Base-by-base conservation (phyloP, 352 stramenopile species). In the Lagenidium giganteum region DNA sequence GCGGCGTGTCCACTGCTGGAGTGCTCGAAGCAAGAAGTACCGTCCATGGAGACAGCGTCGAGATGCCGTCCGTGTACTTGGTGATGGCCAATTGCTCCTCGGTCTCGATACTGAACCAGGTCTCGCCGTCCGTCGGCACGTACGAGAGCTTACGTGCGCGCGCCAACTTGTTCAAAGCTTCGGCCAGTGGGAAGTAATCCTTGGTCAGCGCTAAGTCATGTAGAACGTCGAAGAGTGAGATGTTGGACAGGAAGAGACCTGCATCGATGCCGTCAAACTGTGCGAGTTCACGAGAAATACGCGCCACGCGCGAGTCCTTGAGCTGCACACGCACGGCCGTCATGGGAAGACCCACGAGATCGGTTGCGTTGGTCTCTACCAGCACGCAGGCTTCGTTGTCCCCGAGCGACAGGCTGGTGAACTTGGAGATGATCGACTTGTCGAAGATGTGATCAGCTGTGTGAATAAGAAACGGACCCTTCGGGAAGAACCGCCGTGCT, bases 91-190 rank as follows among this genome's bases (percentile, higher is more conserved):
- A 43, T 32, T 83, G 71, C 57, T 81, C 69, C 60, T 81, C 63
- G 11, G 71, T 81, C 53, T 83, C 71, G 50, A 83, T 79, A 43
- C 71, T 79, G 28, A 83, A 80, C 71, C 71, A 83, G 18, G 69
- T 80, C 36, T 81, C 68, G 41, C 71, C 71, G 20, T 67, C 68
- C 3, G 71, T 83, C n/a, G 67, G 52, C 25, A 81, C 49, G 34
- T 77, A 81, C 21, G 61, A 67, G 35, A 83, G 43, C 8, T 64
- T 64, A 38, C 70, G 70, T 26, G 54, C 51, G 36, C 34, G 57
- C 9, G 64, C 71, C 40, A 83, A 76, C 33, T 56, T 74, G 44
- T 74, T 59, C 14, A 83, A 61, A 17, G 71, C 71, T 42, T 83
- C 68, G 22, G 71, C 68, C 18, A 83, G 63, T 7, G 71, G 79